Conservation (phyloP, 1,284 basidiomycete species). For the Rhizoctonia solani region DNA sequence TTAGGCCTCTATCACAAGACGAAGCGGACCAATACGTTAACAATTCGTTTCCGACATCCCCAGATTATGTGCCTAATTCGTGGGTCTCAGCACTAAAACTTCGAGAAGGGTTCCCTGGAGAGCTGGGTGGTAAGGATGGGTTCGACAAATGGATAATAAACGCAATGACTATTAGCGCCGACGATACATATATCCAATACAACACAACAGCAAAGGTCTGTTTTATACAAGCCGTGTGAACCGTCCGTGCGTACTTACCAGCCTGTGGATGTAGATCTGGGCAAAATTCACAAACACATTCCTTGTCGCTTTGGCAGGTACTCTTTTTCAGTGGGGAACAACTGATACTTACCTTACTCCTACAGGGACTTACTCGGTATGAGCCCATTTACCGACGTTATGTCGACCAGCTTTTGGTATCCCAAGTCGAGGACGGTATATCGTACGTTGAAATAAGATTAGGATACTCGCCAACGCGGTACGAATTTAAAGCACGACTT, state of each 20-base stretch:
- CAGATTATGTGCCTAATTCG: slow-evolving; percentile 49
- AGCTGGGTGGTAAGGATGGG: slow-evolving; percentile 48
- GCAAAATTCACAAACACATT: not conserved
- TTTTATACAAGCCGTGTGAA: not conserved
- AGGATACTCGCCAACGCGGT: slow-evolving; percentile 76
- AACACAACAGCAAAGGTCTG: slow-evolving; percentile 65
- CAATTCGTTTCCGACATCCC: slow-evolving; percentile 48
- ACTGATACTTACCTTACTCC: not conserved
- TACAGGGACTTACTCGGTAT: slow-evolving; percentile 56
- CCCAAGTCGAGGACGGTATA: slow-evolving; percentile 71
- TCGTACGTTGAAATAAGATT: slow-evolving; percentile 72
- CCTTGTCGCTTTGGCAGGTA: not conserved
- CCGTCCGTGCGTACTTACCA: not conserved
- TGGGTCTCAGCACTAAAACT: slow-evolving; percentile 63
- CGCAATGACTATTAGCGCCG: slow-evolving; percentile 64
- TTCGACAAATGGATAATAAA: slow-evolving; percentile 68
- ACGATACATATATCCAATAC: slow-evolving; percentile 69
- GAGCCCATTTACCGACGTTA: slow-evolving; percentile 62
- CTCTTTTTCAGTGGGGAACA: not conserved
- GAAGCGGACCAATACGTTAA: not conserved
- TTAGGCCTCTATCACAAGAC: slow-evolving; percentile 31
- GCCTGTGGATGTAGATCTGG: not conserved
- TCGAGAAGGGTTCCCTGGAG: slow-evolving; percentile 54
- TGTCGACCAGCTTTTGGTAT: slow-evolving; percentile 62
- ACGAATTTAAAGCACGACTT: not conserved